These are phyloP conservation scores for Penicillium sp. DNA, from an alignment of 2,329 filamentous ascomycete genomes.

Conservation along the genomic window DNA sequence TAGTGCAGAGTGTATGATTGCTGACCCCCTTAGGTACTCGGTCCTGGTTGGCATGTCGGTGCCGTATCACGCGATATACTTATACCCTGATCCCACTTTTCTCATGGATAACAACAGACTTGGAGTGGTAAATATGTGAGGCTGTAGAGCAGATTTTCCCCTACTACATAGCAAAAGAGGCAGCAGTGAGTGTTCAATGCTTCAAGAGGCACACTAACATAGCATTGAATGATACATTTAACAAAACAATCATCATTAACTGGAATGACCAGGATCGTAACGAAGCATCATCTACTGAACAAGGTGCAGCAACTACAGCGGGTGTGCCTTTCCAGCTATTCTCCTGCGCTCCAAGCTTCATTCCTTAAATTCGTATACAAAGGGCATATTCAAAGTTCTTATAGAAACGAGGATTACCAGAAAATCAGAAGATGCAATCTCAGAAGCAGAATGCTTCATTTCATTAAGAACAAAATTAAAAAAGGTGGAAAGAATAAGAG, in stretches of 20 bases:
- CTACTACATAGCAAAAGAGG: too few species aligned
- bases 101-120: background rate
- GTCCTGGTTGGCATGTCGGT: background rate
- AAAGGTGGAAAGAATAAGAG: background rate
- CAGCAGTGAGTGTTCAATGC: background rate
- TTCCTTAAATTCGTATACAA: background rate
- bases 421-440: background rate
- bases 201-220: slow-evolving; percentile 6
- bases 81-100: background rate
- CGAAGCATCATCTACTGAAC: background rate
- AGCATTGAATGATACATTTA: slow-evolving; percentile 3
- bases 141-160: background rate
- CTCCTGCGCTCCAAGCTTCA: background rate
- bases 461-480: background rate
- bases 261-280: background rate
- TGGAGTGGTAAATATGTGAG: background rate
- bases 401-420: background rate
- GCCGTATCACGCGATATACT: background rate
- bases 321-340: background rate
- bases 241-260: background rate
- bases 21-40: background rate
- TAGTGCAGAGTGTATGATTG: background rate
- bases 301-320: slow-evolving; percentile 4
- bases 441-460: background rate
- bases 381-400: slow-evolving; percentile 2